Evolutionary conservation across 192 early-diverging fungal genomes (phyloP), one percentile per base, ranked within the genome.

Genomic region (Rhizophagus sp.): DNA sequence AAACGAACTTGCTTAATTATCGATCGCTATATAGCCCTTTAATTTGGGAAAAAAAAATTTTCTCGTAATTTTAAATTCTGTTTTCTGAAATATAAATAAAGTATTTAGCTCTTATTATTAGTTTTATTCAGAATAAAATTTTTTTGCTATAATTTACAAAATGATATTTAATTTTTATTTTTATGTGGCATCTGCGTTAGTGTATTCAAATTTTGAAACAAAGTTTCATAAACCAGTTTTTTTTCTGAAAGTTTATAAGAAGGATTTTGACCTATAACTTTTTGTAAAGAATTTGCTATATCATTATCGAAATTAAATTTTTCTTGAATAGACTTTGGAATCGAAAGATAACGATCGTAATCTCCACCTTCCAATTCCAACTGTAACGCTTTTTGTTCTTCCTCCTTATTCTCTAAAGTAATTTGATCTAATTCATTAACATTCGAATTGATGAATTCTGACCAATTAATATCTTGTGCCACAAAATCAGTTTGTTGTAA

Each of bases 381-480:
- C 19, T 19, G 13, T 36, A 39, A 39, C 41, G 33, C 30, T 2
- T 12, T 34, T 36, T 15, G 12, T 30, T 69, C 67, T 2, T 69
- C 67, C 11, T 69, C 34, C 8, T 39, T 12, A 69, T 36, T 41
- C 27, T 41, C 33, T n/a, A 39, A 69, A 36, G 34, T 36, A 69
- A 19, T 15, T 57, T 15, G 50, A 57, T 19, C 50, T 22, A 57
- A 30, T 27, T 65, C 19, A 11, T 19, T 69, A 3, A 19, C 12
- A 19, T n/a, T 27, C 22, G 33, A 69, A 69, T 22, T 41, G 19
- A 34, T 69, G 25, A 69, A 41, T 19, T 69, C 19, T 9, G 27
- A 69, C 67, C 67, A 69, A 69, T 69, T 36, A 39, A 69, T 69
- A 19, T 69, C 67, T 69, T 69, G 30, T 8, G 19, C 12, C 27